These are phyloP conservation scores for Grigorovia humatica DNA, from an alignment of 805 yeast species.

Conservation along the genomic window DNA sequence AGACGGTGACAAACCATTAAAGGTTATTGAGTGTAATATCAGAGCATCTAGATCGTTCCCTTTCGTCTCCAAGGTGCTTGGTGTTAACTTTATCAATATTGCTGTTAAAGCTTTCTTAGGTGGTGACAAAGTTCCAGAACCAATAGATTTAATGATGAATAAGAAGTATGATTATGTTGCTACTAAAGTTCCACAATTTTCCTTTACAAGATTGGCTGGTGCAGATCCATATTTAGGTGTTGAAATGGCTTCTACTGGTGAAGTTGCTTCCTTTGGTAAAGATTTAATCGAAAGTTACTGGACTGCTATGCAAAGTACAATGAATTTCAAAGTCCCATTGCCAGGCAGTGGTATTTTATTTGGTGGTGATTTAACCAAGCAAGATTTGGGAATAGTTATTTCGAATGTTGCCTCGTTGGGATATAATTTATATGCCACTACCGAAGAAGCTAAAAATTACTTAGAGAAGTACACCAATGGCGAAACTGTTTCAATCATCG, in stretches of 20 bases:
- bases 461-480: slow-evolving; percentile 39
- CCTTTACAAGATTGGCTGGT: slow-evolving; percentile 96
- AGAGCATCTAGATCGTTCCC: slow-evolving; percentile 99
- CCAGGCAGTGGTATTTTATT: slow-evolving; percentile 85
- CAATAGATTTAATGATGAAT: slow-evolving; percentile 69
- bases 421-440: slow-evolving; percentile 72
- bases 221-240: slow-evolving; percentile 99
- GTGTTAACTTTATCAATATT: slow-evolving; percentile 87
- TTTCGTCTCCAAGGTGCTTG: slow-evolving; percentile 93
- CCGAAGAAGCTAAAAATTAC: slow-evolving; percentile 60
- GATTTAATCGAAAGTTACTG: slow-evolving; percentile 87
- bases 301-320: slow-evolving; percentile 93
- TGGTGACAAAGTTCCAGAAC: slow-evolving; percentile 58
- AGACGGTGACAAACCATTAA: slow-evolving; percentile 57
- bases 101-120: slow-evolving; percentile 82
- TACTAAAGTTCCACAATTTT: slow-evolving; percentile 95
- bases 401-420: slow-evolving; percentile 53
- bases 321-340: slow-evolving; percentile 90
- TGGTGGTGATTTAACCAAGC: slow-evolving; percentile 83
- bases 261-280: slow-evolving; percentile 91
- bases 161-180: slow-evolving; percentile 75
- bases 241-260: slow-evolving; percentile 99
- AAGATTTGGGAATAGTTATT: slow-evolving; percentile 66
- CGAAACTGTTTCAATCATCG: slow-evolving; percentile 47
- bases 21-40: slow-evolving; percentile 97